Evolutionary conservation across 495 filamentous ascomycete genomes (phyloP).

Genomic region (Hypoxylon trugodes): DNA sequence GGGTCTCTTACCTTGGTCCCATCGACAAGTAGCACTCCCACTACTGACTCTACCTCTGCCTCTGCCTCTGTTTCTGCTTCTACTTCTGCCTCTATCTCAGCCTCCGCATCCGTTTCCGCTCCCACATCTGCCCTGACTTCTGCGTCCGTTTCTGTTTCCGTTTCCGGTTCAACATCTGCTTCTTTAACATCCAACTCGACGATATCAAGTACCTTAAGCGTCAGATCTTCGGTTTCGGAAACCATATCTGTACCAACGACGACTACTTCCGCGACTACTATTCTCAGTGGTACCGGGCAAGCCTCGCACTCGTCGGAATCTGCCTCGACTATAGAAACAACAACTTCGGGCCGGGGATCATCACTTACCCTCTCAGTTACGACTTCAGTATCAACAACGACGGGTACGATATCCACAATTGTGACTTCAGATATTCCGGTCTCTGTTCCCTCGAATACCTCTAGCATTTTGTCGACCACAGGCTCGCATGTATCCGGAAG

Average conservation of each 20-base stretch:
- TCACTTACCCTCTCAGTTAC: conserved; percentile 10
- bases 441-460: conserved; percentile 3
- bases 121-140: not conserved
- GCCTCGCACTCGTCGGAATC: not conserved
- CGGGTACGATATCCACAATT: not conserved
- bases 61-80: not conserved
- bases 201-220: not conserved
- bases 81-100: not conserved
- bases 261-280: conserved; percentile 1
- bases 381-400: not conserved
- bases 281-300: not conserved
- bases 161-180: not conserved
- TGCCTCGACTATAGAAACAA: not conserved
- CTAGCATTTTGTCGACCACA: not conserved
- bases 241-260: conserved; percentile 4
- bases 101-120: not conserved
- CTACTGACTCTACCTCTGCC: not conserved
- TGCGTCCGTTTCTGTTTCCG: not conserved
- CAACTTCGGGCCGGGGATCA: not conserved
- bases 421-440: not conserved
- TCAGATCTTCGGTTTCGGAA: not conserved
- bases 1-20: not conserved
- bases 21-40: not conserved
- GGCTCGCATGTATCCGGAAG: not conserved
- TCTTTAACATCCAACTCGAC: conserved; percentile 1